Base-by-base conservation (phyloP, 805 yeast species). In the Wickerhamiella azyma region DNA sequence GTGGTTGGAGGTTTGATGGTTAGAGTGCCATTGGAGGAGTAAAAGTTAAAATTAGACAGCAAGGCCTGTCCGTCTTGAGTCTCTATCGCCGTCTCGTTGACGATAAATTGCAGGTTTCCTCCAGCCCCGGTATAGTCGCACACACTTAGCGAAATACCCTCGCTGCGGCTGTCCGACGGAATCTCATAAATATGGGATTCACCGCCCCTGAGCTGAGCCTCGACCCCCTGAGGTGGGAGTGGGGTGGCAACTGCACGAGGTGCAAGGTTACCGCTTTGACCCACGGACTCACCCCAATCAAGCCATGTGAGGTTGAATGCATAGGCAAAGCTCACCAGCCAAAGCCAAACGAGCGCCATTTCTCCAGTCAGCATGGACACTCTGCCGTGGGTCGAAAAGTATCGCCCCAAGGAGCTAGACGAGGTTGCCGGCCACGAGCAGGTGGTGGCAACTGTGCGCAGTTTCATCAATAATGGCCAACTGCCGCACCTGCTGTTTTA, bases 341-440 rank as follows among this genome's bases (percentile, higher is more conserved):
- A 26, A 9, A 8, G 5, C 5, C 5, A 26, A 9, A 8, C 13
- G 3, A 26, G 10, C 29, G 13, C 29, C 10, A 26, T 10, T 13
- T 4, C 11, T 28, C 9, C 30, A 13, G 33, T 30, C 37, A 35
- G 24, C 24, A 35, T 40, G 44, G 44, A 41, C 38, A 19, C 39
- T 9, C 24, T 41, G 13, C 60, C 55, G 30, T 62, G 71, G 98
- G 94, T 92, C 39, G 99, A 92, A 61, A 92, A 92, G 62, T 92
- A 89, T 63, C 78, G 99, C 52, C 99, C 99, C 0, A 66, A 69
- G 29, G 70, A 79, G 1, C 67, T 92, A 43, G 85, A 83, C 50
- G 96, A 92, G 40, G 89, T 92, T 9, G 78, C 85, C 56, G 98
- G 98, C 5, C 97, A 92, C 59, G 76, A 75, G 41, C 92, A 82